Base-by-base conservation (phyloP, 441 rosid species). In the Manihot esculenta region DNA sequence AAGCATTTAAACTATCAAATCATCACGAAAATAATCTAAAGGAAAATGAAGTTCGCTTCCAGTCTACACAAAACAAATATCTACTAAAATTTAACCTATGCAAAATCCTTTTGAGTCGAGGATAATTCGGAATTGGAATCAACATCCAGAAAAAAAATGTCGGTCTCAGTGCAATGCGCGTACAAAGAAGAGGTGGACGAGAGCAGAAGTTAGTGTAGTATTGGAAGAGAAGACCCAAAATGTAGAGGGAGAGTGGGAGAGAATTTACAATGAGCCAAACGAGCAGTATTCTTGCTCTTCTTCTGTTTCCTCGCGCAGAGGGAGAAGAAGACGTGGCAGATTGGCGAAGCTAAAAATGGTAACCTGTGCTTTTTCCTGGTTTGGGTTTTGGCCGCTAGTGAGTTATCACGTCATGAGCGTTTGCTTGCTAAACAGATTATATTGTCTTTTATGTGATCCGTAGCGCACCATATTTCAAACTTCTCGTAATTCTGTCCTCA, bases 101-200 rank as follows among this genome's bases (percentile, higher is more conserved):
- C 41, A 2, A 35, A 35, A 35, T 1, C 1, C 35, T 33, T 30
- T 12, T 5, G 7, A 55, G 33, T 10, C 33, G 51, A 41, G 1
- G 27, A 66, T 14, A 63, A 74, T 66, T 27, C 44, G 13, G 62
- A 78, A 74, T 71, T 72, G 30, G 42, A 72, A 62, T 30, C 60
- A 54, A 64, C 24, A 21, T 45, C 35, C 35, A 3, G 0, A 11
- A 12, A 44, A 17, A 17, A 57, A 47, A 14, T 2, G 70, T 47
- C 57, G 78, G 74, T 72, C 63, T 56, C 63, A 59, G 50, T 6
- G 71, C 68, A 78, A 80, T 78, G 73, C 63, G n/a, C 7, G 54
- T 18, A 6, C 23, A 9, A 17, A 15, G n/a, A 44, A 35, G 66
- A 30, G 60, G 30, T 45, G 18, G 62, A 59, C 2, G 30, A 27